Evolutionary conservation across 1,284 basidiomycete species (phyloP).

Genomic region (Vanrija pseudolonga): DNA sequence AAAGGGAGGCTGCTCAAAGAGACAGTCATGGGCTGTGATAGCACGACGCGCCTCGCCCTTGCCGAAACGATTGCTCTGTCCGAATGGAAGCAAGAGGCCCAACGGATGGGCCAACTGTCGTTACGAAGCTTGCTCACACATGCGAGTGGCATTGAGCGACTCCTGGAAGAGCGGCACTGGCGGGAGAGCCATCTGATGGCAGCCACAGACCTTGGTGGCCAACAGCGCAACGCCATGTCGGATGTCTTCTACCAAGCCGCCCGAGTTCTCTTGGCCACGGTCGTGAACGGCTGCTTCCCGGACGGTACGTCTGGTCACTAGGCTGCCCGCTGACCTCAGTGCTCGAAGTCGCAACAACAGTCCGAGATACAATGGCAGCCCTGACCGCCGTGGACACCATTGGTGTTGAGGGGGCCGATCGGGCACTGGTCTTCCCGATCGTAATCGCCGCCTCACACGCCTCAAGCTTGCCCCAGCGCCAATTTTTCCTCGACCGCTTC

Average conservation of each 20-base stretch:
- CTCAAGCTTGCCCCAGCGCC: conserved; percentile 44
- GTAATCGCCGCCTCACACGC: conserved; percentile 26
- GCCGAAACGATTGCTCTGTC: conserved; percentile 67
- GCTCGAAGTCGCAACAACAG: conserved; percentile 32
- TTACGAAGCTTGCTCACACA: conserved; percentile 58
- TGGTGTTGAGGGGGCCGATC: conserved; percentile 57
- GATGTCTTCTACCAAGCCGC: conserved; percentile 24
- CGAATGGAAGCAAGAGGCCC: conserved; percentile 59
- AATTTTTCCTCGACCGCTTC: conserved; percentile 55
- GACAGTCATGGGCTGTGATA: conserved; percentile 77
- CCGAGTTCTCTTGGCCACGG: conserved; percentile 20
- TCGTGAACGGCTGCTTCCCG: conserved; percentile 24
- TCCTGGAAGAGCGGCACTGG: conserved; percentile 25
- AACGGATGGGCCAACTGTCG: conserved; percentile 38
- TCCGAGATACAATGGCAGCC: conserved; percentile 49
- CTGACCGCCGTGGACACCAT: conserved; percentile 50
- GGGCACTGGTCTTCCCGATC: conserved; percentile 58
- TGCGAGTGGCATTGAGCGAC: conserved; percentile 57
- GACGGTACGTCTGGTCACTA: conserved; percentile 20
- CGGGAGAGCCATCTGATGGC: conserved; percentile 13
- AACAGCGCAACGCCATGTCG: conserved; percentile 10
- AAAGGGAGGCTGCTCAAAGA: conserved; percentile 59
- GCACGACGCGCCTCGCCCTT: conserved; percentile 63
- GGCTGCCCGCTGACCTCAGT: conserved; percentile 9
- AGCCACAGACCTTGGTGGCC: conserved; percentile 1